Evolutionary conservation across 805 yeast species (phyloP), one percentile per base, ranked within the genome.

Genomic region (Wickerhamomyces strasburgensis): DNA sequence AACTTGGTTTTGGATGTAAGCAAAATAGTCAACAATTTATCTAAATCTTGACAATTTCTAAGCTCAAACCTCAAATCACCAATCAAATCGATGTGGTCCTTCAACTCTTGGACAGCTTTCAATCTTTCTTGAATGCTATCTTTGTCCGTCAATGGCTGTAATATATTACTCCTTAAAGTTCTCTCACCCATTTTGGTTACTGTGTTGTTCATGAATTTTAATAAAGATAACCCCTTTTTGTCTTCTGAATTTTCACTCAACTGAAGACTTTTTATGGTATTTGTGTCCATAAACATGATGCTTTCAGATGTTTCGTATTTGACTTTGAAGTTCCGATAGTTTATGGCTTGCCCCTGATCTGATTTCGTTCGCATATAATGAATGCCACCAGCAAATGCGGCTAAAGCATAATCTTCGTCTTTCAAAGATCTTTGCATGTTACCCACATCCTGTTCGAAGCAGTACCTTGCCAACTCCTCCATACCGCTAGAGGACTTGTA

Each of bases 181-280:
- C 76, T 44, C 13, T 49, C 53, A 0, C 77, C 78, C 77, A 72
- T 72, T 35, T 61, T 65, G 0, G 78, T 72, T 0, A 49, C 39
- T 0, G 74, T 68, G 1, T 49, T 43, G 43, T 71, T 60, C 30
- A 71, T 42, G 28, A 57, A 54, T 18, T 62, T 65, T 21, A 61
- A 56, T 6, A 72, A 48, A 0, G 67, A 58, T 7, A 53, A 33
- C 0, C 62, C 65, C 7, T 47, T 54, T 14, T 46, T 47, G 6
- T 56, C 58, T 5, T 48, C 31, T 3, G 52, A 49, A 43, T 64
- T 68, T 8, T 61, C 60, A 2, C 63, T 49, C 17, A 72, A 44
- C 34, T 71, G 73, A 5, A 72, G 51, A n/a, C 58, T 53, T 14
- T 45, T 49, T 5, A 61, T 51, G 1, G 75, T 66, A 24, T 48